Evolutionary conservation across 2,329 filamentous ascomycete species (phyloP), one percentile per base, ranked within the genome.

Genomic region (Aspergillus sp.): DNA sequence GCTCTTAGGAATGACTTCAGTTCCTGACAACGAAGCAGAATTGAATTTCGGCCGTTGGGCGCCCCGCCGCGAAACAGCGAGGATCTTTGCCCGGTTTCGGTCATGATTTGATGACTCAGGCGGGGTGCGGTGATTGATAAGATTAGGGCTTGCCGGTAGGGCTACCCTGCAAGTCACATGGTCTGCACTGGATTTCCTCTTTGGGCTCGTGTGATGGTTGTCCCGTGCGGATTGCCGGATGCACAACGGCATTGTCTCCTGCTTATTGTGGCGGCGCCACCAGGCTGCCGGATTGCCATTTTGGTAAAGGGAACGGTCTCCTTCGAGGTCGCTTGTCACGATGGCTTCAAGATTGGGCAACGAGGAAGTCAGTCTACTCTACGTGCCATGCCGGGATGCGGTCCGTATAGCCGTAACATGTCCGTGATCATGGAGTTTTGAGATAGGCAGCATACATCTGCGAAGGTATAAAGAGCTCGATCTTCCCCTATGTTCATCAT

Each of bases 81-180:
- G 41, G 53, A 55, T 42, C 39, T 21, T 25, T 39, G n/a, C 36
- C 51, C 32, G 32, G n/a, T 38, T 27, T 23, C 53, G 23, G 23
- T 15, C 60, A 57, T 62, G 57, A 64, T 54, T 27, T 19, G 62
- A 57, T 62, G 60, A 64, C 57, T 61, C 50, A 61, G 55, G 54
- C 10, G 62, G 54, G 60, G 53, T 55, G 32, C 32, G 53, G 53
- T 59, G 61, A 64, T 64, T 48, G 63, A 64, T 64, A 41, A 63
- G 63, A 64, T 55, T 55, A 55, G 53, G 53, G 53, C 53, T 50
- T 3, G 8, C 1, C 0, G 1, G 8, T 50, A 50, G 47, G 47
- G 47, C n/a, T 32, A 11, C 5, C 2, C 10, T 3, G 41, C 19
- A 5, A 6, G 25, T 50, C 47, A 50, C 47, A 50, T 50, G 47